Conservation (phyloP, 163 green algal species). For the Chlamydomonas reinhardtii region DNA sequence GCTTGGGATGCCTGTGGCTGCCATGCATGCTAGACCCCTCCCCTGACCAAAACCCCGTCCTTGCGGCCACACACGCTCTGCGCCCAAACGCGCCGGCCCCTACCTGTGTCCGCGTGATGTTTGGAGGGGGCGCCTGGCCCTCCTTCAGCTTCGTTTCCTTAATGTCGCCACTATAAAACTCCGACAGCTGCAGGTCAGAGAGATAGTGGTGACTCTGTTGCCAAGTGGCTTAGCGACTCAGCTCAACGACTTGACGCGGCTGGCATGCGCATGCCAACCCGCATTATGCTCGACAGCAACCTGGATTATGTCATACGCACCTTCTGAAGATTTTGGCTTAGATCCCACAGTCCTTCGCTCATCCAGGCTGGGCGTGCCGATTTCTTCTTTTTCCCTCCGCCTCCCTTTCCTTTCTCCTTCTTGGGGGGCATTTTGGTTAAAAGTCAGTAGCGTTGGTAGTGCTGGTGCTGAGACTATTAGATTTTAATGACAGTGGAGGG, state of each 20-base stretch:
- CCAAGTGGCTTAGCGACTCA: too few relatives aligned
- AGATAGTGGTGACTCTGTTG: too few relatives aligned
- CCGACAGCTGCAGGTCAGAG: slow-evolving; percentile 15
- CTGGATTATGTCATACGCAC: not conserved
- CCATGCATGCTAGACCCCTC: too few relatives aligned
- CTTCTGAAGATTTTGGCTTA: slow-evolving; percentile 56
- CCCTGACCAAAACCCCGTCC: too few relatives aligned
- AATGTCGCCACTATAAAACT: slow-evolving; percentile 61
- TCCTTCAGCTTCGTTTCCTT: slow-evolving; percentile 63
- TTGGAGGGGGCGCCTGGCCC: slow-evolving; percentile 48
- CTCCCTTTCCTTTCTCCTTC: slow-evolving; percentile 42
- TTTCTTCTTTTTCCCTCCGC: slow-evolving; percentile 54
- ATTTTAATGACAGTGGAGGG: too few relatives aligned
- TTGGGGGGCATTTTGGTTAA: slow-evolving; percentile 55
- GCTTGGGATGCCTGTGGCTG: too few relatives aligned
- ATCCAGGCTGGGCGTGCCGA: slow-evolving; percentile 55
- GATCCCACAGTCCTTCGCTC: slow-evolving; percentile 54
- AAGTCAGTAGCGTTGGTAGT: too few relatives aligned
- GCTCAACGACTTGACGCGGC: too few relatives aligned
- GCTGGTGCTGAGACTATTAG: too few relatives aligned
- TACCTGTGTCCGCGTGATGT: slow-evolving; percentile 56
- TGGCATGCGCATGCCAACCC: not conserved
- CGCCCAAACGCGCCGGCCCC: too few relatives aligned
- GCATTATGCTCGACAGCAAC: too few relatives aligned
- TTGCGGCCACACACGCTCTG: too few relatives aligned